Evolutionary conservation across 2,329 filamentous ascomycete species (phyloP), one percentile per base, ranked within the genome.

Genomic region (Botrytis fragariae): DNA sequence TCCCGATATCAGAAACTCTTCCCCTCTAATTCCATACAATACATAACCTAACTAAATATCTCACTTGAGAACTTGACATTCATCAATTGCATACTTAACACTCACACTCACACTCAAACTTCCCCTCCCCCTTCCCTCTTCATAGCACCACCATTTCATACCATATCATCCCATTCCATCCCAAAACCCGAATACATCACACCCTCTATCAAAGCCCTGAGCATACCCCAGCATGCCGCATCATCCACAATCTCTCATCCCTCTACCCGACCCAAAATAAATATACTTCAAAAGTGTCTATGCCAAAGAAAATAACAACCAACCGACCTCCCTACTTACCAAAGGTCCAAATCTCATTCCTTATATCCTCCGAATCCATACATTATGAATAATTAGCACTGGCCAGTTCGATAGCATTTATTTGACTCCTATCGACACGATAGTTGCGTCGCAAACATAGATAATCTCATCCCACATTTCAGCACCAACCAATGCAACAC

Each of bases 1-100:
- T 59, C 4, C 18, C 18, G 1, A 59, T 4, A 2, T 3, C 4
- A 29, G 10, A 4, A 18, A 8, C 57, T 29, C 29, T 0, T 1
- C 14, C 29, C 29, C 29, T 35, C 29, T 5, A 22, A 59, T 0
- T 10, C 54, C 54, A 48, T 25, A 48, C 9, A 48, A 48, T 10
- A 48, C 18, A 59, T 18, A 35, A 20, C 8, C 29, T 10, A 7
- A 35, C 3, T 9, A 22, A 3, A 20, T 7, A 35, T 12, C 32
- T 59, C 20, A 60, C 32, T 35, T 35, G 18, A 22, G 10, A 14
- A n/a, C 22, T 14, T 25, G 48, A 51, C 25, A 54, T 54, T 16
- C 25, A 29, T 54, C 2, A 29, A 51, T n/a, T 48, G 1, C 22
- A 1, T 2, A 48, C 22, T 48, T 22, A 25, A 45, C 44, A 44